Base-by-base conservation (phyloP, 306 rosid species). In the Notholithocarpus densiflorus region DNA sequence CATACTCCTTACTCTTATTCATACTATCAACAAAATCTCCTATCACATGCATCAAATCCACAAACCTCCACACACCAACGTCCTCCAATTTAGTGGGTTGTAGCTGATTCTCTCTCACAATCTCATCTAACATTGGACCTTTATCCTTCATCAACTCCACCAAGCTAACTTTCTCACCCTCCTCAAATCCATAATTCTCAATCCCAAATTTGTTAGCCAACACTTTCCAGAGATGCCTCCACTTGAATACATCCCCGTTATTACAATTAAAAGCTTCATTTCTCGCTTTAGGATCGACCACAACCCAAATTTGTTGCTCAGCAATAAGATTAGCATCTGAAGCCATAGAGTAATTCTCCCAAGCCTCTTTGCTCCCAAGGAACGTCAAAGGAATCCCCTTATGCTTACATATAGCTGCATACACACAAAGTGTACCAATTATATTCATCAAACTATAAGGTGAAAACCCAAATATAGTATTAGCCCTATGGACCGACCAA, bases 1-100 rank as follows among this genome's bases (percentile, higher is more conserved):
- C 92, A 86, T 88, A 92, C 17, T 89, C 94, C 62, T 91, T 89
- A 48, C 91, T 77, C 83, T 89, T 86, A 80, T 89, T 91, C 94
- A 89, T 83, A 70, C 86, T 80, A 48, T 83, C 92, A 8, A 89
- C n/a, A 23, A 27, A 0, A 0, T 68, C 78, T 0, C 26, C 79
- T 4, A 5, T 59, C 5, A 77, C 15, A 1, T 89, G 32, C 0
- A 65, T n/a, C 5, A 79, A 0, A 75, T 88, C 97, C 18, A 7
- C 81, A 82, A 83, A 80, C 93, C 92, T 86, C 93, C 90, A 91
- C 3, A 52, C 77, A 18, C 79, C 89, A 73, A 89, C 82, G 40
- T 91, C 89, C 13, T 83, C 87, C 56, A 91, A 59, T 72, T 85
- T 86, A 0, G 89, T 80, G 1, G 37, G 59, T 26, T 68, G 52